phyloP scores from a whole-genome alignment of 1,139 yeast genomes.

The Pichia terricola region DNA sequence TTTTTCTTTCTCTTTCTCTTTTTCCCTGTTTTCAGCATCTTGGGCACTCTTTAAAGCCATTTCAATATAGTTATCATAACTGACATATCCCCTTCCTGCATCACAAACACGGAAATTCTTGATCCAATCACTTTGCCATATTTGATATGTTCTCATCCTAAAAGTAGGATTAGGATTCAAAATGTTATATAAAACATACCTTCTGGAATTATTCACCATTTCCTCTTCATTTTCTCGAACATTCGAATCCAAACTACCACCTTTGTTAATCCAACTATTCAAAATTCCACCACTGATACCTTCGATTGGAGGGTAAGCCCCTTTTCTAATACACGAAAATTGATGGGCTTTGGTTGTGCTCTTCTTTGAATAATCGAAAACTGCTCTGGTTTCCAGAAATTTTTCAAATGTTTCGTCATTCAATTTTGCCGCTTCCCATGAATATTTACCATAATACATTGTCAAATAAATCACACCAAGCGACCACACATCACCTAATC shows the following conservation, averaged over 20 bases:
- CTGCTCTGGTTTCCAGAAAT: constrained; percentile 26
- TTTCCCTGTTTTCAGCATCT: constrained; percentile 14
- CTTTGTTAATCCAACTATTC: constrained; percentile 11
- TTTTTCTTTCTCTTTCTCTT: constrained; percentile 5
- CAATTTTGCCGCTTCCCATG: constrained; percentile 39
- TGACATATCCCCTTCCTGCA: constrained; percentile 26
- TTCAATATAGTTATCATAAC: constrained; percentile 22
- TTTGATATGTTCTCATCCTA: constrained; percentile 30
- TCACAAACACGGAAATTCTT: constrained; percentile 26
- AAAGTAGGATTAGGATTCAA: constrained; percentile 45
- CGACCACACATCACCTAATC: constrained; percentile 63
- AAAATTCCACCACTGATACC: constrained; percentile 23
- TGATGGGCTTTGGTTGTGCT: constrained; percentile 18
- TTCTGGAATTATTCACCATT: constrained; percentile 32
- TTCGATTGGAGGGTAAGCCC: constrained; percentile 25
- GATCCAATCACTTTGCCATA: constrained; percentile 30
- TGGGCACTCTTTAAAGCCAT: constrained; percentile 26
- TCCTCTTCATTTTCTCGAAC: constrained; percentile 9
- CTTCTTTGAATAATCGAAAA: constrained; percentile 20
- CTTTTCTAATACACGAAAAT: constrained; percentile 24
- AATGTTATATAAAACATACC: constrained; percentile 44
- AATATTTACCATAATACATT: constrained; percentile 41
- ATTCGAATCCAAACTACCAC: constrained; percentile 11
- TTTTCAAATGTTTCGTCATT: constrained; percentile 27
- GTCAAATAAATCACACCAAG: constrained; percentile 51